A percentile compares a stretch with the other conserved stretches of the same genome.
phyloP scores from a whole-genome alignment of 441 rosid species.

The Euphorbia celastroides region DNA sequence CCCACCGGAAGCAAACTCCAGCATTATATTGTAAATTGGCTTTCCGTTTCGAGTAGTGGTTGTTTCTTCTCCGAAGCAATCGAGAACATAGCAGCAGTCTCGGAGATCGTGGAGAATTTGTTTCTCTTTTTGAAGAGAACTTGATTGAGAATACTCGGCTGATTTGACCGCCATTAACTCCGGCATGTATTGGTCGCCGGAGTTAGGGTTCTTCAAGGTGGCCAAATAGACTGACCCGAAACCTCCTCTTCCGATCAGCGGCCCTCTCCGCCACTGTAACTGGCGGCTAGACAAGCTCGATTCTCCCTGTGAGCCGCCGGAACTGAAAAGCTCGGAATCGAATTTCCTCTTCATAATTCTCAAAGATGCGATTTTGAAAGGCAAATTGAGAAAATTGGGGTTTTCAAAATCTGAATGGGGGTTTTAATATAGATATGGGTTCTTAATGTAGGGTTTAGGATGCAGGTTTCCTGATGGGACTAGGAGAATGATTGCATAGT shows the following conservation, averaged over 20 bases:
- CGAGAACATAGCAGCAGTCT: slow-evolving; percentile 21
- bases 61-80: slow-evolving; percentile 27
- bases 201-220: slow-evolving; percentile 8
- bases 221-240: slow-evolving; percentile 26
- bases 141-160: slow-evolving; percentile 21
- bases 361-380: neutral
- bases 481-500: too few relatives aligned
- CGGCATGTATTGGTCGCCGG: slow-evolving; percentile 12
- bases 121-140: slow-evolving; percentile 29
- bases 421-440: too few relatives aligned
- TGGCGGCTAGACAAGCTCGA: slow-evolving; percentile 9
- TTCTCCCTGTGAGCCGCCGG: neutral
- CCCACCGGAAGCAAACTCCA: slow-evolving; percentile 37
- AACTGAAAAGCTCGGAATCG: neutral
- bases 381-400: too few relatives aligned
- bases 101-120: slow-evolving; percentile 22
- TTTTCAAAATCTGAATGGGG: too few relatives aligned
- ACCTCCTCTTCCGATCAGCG: slow-evolving; percentile 24
- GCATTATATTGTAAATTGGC: slow-evolving; percentile 25
- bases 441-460: too few relatives aligned
- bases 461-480: too few relatives aligned
- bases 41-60: slow-evolving; percentile 1
- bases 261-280: slow-evolving; percentile 21
- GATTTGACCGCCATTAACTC: slow-evolving; percentile 34
- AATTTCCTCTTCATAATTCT: slow-evolving; percentile 5